Evolutionary conservation across 805 yeast genomes (phyloP), one percentile per base, ranked within the genome.

Genomic region (Candida ponderosae): DNA sequence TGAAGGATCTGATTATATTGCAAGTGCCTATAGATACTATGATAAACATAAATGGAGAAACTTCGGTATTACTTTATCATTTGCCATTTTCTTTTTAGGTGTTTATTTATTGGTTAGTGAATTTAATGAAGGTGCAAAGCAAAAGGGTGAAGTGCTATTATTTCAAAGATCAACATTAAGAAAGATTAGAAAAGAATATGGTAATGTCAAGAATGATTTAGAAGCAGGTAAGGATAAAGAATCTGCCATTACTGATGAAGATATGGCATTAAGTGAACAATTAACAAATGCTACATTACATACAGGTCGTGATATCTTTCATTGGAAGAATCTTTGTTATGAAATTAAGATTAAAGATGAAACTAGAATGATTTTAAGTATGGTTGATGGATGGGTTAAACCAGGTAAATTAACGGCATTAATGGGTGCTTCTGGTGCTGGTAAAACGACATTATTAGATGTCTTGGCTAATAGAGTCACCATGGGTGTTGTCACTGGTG

Each of bases 381-480:
- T 73, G 42, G 84, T 83, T 39, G 85, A 80, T 53, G 93, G 90
- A 35, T 82, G 85, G 83, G 88, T 82, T 31, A 79, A 80, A 53
- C 89, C 89, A 9, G 89, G 89, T 45, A 81, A 87, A 33, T 62
- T 83, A 53, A 83, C 90, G 36, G 93, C 93, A 5, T 59, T 78
- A 36, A 76, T 77, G 82, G 85, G 87, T 48, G 79, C 81, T 15
- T 77, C 87, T 30, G 88, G 88, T 63, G 88, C 89, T 41, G 89
- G 89, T 68, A 81, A 81, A 54, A 81, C 89, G 16, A 81, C 88
- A 6, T 63, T 81, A 41, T 64, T 81, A 48, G 82, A 81, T 62
- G 78, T 79, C 51, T 66, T 81, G 49, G 81, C 86, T 29, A 79
- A 77, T 50, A 72, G 88, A 57, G 74, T 79, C 36, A 76, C 82